Evolutionary conservation across 2,329 filamentous ascomycete genomes (phyloP).

Genomic region (Penicillium decumbens): DNA sequence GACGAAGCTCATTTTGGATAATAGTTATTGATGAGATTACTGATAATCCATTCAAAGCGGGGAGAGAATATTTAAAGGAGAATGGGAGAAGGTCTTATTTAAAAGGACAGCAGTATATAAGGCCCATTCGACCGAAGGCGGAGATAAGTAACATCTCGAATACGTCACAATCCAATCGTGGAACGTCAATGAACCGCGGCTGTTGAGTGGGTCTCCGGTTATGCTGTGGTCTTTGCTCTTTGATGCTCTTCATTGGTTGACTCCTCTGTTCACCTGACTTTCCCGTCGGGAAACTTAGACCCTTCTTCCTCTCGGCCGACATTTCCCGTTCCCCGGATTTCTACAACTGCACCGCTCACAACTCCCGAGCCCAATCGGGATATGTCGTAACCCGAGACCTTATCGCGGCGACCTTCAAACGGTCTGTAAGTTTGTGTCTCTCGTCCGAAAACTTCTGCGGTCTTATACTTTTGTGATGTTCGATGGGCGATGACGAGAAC

Average conservation of each 20-base stretch:
- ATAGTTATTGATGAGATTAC: not conserved
- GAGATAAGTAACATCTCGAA: constrained; percentile 12
- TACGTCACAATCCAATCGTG: constrained; percentile 17
- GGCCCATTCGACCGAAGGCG: constrained; percentile 21
- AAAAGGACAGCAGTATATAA: constrained; percentile 10
- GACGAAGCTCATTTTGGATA: constrained; percentile 58
- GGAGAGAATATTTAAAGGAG: not conserved
- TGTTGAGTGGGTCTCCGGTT: constrained; percentile 10
- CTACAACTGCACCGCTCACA: not conserved
- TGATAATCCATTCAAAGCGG: not conserved
- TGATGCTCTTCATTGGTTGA: not conserved
- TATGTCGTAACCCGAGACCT: constrained; percentile 13
- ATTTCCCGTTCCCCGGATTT: constrained; percentile 13
- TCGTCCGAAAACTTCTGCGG: constrained; percentile 5
- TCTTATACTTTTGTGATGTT: constrained; percentile 12
- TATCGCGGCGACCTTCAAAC: constrained; percentile 8
- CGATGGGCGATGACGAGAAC: constrained; percentile 4
- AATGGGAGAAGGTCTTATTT: not conserved
- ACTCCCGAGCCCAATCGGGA: no score
- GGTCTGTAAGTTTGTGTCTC: not conserved
- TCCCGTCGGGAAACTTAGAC: constrained; percentile 22
- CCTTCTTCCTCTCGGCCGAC: constrained; percentile 25
- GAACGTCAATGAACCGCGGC: constrained; percentile 17
- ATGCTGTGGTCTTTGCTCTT: not conserved
- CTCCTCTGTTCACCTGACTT: constrained; percentile 6